Conservation (phyloP, 2,329 filamentous ascomycete genomes). For the Penicillium occitanis region DNA sequence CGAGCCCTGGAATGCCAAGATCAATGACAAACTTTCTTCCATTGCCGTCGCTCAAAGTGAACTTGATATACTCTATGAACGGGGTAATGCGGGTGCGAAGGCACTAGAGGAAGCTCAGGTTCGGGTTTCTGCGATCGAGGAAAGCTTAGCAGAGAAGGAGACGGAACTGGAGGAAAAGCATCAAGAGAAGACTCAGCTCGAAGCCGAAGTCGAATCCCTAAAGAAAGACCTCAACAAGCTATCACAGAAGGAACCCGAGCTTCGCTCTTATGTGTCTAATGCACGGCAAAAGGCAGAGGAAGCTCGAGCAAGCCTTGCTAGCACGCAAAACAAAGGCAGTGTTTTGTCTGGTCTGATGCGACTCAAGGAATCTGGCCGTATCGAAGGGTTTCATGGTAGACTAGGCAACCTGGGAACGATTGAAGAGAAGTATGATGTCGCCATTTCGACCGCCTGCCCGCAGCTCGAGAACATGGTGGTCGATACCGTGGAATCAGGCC, state of each 20-base stretch:
- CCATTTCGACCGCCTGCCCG: conserved; percentile 95
- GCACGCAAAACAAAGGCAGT: conserved; percentile 88
- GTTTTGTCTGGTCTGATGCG: conserved; percentile 90
- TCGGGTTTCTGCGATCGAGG: conserved; percentile 73
- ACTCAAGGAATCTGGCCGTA: conserved; percentile 91
- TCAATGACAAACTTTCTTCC: conserved; percentile 91
- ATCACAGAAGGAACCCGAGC: conserved; percentile 72
- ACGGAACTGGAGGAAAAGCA: conserved; percentile 75
- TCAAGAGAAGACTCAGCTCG: conserved; percentile 67
- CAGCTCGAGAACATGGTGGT: conserved; percentile 95
- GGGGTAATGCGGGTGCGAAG: conserved; percentile 80
- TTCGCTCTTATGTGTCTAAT: conserved; percentile 81
- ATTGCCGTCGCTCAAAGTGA: conserved; percentile 95
- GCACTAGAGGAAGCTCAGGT: conserved; percentile 78
- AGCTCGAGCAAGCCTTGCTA: conserved; percentile 83
- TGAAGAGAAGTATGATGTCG: conserved; percentile 89
- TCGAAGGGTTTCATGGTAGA: conserved; percentile 94
- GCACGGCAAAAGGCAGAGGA: conserved; percentile 95
- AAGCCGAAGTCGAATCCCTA: conserved; percentile 71
- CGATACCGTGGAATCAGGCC: conserved; percentile 90
- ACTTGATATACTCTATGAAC: conserved; percentile 84
- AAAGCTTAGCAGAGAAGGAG: conserved; percentile 68
- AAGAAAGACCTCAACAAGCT: conserved; percentile 72
- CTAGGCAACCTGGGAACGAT: conserved; percentile 93
- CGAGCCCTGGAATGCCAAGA: conserved; percentile 95